Percentiles rank a stretch among this genome's conserved stretches.
Evolutionary conservation across 768 basidiomycete genomes (phyloP).

Genomic region (Floccularia luteovirens): DNA sequence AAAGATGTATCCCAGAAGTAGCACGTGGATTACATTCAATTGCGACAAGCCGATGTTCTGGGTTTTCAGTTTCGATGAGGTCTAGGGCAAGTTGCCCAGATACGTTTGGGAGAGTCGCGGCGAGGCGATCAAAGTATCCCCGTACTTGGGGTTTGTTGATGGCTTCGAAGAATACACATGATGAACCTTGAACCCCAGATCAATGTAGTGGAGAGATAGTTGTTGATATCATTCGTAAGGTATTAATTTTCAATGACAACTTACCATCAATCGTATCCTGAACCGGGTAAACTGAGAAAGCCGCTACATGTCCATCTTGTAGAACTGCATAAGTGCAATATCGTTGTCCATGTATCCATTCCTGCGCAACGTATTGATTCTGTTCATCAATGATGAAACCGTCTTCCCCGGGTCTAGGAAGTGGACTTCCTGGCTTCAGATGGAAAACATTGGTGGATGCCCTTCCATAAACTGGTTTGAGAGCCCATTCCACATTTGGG

Average conservation of each 20-base stretch:
- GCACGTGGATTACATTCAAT: slow-evolving; percentile 14
- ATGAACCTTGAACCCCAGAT: slow-evolving; percentile 7
- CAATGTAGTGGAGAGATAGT: not conserved
- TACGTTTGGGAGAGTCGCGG: slow-evolving; percentile 6
- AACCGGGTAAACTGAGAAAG: slow-evolving; percentile 11
- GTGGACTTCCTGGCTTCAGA: slow-evolving; percentile 8
- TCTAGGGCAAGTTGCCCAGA: slow-evolving; percentile 13
- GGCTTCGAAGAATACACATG: slow-evolving; percentile 13
- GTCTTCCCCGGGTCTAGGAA: slow-evolving; percentile 4
- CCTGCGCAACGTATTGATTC: slow-evolving; percentile 12
- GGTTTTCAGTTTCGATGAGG: slow-evolving; percentile 7
- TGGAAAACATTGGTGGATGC: slow-evolving; percentile 12
- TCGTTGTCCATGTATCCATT: slow-evolving; percentile 10
- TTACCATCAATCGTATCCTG: slow-evolving; percentile 14
- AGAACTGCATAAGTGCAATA: slow-evolving; percentile 13
- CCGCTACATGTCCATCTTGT: slow-evolving; percentile 8
- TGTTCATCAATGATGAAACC: slow-evolving; percentile 8
- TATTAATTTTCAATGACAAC: too few relatives aligned
- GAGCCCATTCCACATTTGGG: slow-evolving; percentile 10
- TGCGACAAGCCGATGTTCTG: slow-evolving; percentile 7
- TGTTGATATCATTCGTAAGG: too few relatives aligned
- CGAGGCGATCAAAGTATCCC: too few relatives aligned
- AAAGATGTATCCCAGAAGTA: slow-evolving; percentile 11
- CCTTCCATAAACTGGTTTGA: slow-evolving; percentile 12
- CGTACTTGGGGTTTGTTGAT: slow-evolving; percentile 7